phyloP scores from a whole-genome alignment of 2,329 filamentous ascomycete species.

The Albophoma yamanashiensis region DNA sequence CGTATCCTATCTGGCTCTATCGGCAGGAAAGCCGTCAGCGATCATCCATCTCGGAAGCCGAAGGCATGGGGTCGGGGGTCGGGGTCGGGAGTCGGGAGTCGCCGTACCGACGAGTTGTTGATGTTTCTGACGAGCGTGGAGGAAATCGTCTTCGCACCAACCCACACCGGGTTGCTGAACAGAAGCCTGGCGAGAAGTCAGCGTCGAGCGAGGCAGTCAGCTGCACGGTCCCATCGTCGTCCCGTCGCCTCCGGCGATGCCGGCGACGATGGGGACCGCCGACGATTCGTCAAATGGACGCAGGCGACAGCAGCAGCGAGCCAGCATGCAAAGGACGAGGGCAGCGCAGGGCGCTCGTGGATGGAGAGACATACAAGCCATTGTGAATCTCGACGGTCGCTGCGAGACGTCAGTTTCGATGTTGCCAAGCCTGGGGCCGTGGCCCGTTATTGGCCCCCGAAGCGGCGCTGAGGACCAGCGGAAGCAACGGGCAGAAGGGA shows the following conservation, averaged over 20 bases:
- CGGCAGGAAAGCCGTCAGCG: slow-evolving; percentile 9
- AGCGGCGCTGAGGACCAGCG: background rate
- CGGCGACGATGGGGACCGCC: background rate
- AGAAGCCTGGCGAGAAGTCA: slow-evolving; percentile 33
- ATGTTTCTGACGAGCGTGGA: slow-evolving; percentile 47
- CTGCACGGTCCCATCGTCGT: background rate
- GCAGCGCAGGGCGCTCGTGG: background rate
- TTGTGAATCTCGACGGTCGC: slow-evolving; percentile 39
- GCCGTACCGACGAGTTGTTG: slow-evolving; percentile 42
- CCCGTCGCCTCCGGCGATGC: too few relatives aligned
- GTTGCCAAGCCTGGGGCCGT: slow-evolving; percentile 10
- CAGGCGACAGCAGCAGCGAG: background rate
- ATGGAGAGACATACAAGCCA: slow-evolving; percentile 31
- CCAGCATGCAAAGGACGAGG: background rate
- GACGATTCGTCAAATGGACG: background rate
- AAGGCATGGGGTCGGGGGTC: background rate
- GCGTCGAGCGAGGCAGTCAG: background rate
- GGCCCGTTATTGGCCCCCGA: slow-evolving; percentile 3
- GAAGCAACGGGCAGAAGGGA: slow-evolving; percentile 2
- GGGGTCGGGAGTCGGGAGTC: background rate
- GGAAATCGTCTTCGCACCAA: slow-evolving; percentile 35
- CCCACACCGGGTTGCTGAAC: slow-evolving; percentile 49
- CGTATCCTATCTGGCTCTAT: slow-evolving; percentile 38
- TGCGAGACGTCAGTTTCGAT: slow-evolving; percentile 23
- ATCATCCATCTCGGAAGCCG: background rate